Conservation (phyloP, 2,329 filamentous ascomycete species). For the Botryotinia narcissicola region DNA sequence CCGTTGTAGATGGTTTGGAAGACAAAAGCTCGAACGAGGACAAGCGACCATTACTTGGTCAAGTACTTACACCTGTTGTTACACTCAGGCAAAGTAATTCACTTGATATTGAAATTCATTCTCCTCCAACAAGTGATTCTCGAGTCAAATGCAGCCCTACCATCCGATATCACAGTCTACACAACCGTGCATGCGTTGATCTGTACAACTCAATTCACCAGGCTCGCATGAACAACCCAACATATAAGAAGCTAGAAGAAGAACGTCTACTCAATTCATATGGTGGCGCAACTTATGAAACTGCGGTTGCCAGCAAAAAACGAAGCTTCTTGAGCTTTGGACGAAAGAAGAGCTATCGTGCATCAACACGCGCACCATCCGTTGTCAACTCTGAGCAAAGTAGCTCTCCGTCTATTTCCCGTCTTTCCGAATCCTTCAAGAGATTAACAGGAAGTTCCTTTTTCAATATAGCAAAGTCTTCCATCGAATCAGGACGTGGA, state of each 20-base stretch:
- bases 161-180: slow-evolving; percentile 77
- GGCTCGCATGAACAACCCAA: slow-evolving; percentile 86
- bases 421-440: slow-evolving; percentile 67
- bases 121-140: slow-evolving; percentile 72
- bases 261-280: slow-evolving; percentile 70
- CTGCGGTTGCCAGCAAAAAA: slow-evolving; percentile 43
- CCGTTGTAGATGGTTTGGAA: slow-evolving; percentile 12
- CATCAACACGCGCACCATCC: slow-evolving; percentile 58
- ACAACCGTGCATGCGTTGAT: slow-evolving; percentile 71
- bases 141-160: slow-evolving; percentile 64
- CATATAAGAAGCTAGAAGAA: slow-evolving; percentile 69
- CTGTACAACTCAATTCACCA: slow-evolving; percentile 86
- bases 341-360: slow-evolving; percentile 47
- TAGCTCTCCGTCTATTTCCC: slow-evolving; percentile 67
- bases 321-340: slow-evolving; percentile 49
- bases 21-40: slow-evolving; percentile 32
- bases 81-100: slow-evolving; percentile 87
- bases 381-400: slow-evolving; percentile 65
- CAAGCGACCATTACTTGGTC: slow-evolving; percentile 56
- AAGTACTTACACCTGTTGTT: slow-evolving; percentile 89
- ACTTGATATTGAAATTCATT: slow-evolving; percentile 90
- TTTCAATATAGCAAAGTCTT: slow-evolving; percentile 82
- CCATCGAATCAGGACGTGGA: slow-evolving; percentile 53
- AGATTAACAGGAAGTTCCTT: slow-evolving; percentile 69
- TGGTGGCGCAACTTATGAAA: slow-evolving; percentile 50